Evolutionary conservation across 371 early-diverging fungal species (phyloP).

Genomic region (Actinomortierella ambigua): DNA sequence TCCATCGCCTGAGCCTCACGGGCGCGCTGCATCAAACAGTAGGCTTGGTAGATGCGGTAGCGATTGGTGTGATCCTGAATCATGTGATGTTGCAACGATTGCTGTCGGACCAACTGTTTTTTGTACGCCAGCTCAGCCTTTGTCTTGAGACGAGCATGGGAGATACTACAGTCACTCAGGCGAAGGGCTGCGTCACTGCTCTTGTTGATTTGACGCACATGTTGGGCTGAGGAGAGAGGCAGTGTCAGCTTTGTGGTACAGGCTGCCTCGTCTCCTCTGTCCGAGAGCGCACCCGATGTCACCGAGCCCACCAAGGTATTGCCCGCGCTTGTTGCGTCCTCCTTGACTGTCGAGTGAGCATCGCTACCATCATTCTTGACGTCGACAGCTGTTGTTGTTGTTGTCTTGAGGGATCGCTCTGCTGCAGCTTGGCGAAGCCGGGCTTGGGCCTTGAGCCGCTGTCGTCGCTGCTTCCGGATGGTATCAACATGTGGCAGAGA

Average conservation of each 20-base stretch:
- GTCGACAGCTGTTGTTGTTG: background rate
- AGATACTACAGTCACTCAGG: too few species aligned
- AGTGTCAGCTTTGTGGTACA: too few species aligned
- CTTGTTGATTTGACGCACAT: too few species aligned
- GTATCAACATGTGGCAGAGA: constrained; percentile 21
- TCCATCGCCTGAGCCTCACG: constrained; percentile 44
- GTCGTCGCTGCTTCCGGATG: constrained; percentile 30
- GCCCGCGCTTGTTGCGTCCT: too few species aligned
- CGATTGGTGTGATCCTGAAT: constrained; percentile 40
- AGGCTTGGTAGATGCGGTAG: constrained; percentile 38
- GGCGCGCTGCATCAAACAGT: constrained; percentile 33
- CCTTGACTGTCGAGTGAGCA: too few species aligned
- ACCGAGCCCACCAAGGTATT: too few species aligned
- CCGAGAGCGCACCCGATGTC: too few species aligned
- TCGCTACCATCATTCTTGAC: too few species aligned
- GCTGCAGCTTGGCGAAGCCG: constrained; percentile 30
- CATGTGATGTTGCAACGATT: constrained; percentile 35
- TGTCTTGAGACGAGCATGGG: constrained; percentile 3
- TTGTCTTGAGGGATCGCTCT: constrained; percentile 3
- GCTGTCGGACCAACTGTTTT: constrained; percentile 23
- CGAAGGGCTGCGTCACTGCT: too few species aligned
- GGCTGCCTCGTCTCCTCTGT: too few species aligned
- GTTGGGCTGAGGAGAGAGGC: too few species aligned
- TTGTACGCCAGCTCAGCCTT: constrained; percentile 26
- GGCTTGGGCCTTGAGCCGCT: constrained; percentile 29